Percentiles rank a stretch among this genome's conserved stretches.
These are phyloP conservation scores for Ogataea populi-albae DNA, from an alignment of 805 yeast genomes.

Conservation along the genomic window DNA sequence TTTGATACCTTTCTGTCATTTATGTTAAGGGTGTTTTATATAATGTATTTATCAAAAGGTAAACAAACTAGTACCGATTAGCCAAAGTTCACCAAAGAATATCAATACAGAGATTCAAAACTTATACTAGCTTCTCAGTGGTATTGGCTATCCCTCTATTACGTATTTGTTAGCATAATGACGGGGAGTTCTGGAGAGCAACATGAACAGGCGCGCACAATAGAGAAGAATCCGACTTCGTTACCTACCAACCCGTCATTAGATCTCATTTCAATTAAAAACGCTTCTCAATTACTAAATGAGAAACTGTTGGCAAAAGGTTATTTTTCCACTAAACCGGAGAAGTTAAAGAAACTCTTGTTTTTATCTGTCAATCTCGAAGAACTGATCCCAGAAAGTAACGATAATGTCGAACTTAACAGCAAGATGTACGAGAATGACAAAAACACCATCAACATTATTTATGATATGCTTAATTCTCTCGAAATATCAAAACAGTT, in stretches of 20 bases:
- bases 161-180: no score
- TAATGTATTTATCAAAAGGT: no score
- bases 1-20: no score
- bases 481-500: slow-evolving; percentile 21
- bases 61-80: no score
- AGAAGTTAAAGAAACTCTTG: slow-evolving; percentile 17
- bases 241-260: slow-evolving; percentile 4
- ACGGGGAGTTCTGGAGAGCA: no score
- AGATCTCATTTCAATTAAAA: slow-evolving; percentile 21
- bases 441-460: slow-evolving; percentile 27
- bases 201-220: no score
- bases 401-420: slow-evolving; percentile 12
- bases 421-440: slow-evolving; percentile 31
- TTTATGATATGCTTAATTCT: slow-evolving; percentile 25
- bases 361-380: slow-evolving; percentile 21
- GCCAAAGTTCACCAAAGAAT: no score
- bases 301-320: slow-evolving; percentile 27
- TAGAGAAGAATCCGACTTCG: no score
- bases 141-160: no score
- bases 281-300: slow-evolving; percentile 25
- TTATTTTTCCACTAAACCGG: slow-evolving; percentile 21
- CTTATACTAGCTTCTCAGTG: no score
- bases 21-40: no score
- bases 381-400: slow-evolving; percentile 8
- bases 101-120: no score